Conservation (phyloP, 176 grass and related monocot genomes). For the Aegilops sharonensis region DNA sequence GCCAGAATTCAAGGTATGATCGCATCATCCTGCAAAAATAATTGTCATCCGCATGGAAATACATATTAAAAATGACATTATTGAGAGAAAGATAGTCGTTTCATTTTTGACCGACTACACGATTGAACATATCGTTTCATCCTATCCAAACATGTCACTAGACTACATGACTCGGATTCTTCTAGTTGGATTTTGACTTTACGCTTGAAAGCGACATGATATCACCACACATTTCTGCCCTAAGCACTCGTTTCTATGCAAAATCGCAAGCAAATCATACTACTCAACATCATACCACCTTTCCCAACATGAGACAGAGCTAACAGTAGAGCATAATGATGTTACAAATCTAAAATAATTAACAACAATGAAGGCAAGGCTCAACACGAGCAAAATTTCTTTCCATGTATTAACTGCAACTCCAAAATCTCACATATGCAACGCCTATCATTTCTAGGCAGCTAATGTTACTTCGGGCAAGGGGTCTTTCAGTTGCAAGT, state of each 20-base stretch:
- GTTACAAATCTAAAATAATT: background rate
- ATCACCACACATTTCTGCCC: background rate
- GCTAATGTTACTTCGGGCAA: constrained; percentile 27
- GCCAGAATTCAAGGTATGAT: background rate
- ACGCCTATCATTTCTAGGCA: constrained; percentile 12
- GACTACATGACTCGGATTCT: background rate
- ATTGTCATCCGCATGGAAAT: background rate
- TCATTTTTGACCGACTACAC: background rate
- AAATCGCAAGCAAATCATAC: background rate
- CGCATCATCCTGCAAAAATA: background rate
- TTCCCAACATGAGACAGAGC: background rate
- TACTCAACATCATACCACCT: background rate
- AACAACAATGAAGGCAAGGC: background rate
- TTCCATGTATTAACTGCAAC: background rate
- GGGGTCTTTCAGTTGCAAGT: constrained; percentile 41
- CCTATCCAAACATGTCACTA: background rate
- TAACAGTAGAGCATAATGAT: background rate
- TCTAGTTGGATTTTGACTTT: background rate
- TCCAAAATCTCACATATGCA: constrained; percentile 1
- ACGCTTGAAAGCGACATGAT: background rate
- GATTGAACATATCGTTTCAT: background rate
- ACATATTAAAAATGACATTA: background rate
- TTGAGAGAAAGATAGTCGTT: background rate
- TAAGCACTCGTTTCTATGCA: background rate
- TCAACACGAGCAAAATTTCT: background rate